Percentiles rank a stretch among this genome's conserved stretches.
Conservation (phyloP, 2,329 filamentous ascomycete genomes). For the Meredithiella fracta region DNA sequence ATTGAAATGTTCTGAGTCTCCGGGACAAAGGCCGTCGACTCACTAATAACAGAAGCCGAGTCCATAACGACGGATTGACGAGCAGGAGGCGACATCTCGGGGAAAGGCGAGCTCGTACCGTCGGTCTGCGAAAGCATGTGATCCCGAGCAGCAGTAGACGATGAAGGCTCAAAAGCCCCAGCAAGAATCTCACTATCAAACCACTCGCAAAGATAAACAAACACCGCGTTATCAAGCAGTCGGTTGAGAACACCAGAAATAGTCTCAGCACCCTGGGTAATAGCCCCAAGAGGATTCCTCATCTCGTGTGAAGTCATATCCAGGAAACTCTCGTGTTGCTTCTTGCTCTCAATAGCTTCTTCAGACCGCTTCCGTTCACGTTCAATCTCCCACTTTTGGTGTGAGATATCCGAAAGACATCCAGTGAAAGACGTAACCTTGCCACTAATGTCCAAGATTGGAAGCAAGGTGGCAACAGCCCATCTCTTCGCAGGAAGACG, state of each 20-base stretch:
- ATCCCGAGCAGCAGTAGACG: not conserved
- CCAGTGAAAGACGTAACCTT: constrained; percentile 30
- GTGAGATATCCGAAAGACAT: constrained; percentile 32
- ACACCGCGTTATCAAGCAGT: constrained; percentile 21
- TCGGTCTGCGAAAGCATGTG: not conserved
- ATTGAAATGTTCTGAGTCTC: not conserved
- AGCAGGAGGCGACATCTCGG: not conserved
- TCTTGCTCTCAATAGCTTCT: constrained; percentile 67
- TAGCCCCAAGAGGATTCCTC: constrained; percentile 59
- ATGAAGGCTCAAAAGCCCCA: not conserved
- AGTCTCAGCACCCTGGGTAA: constrained; percentile 62
- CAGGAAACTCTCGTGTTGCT: constrained; percentile 54
- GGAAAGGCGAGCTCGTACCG: not conserved
- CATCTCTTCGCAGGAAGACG: constrained; percentile 29
- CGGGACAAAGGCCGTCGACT: no score
- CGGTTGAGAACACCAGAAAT: constrained; percentile 37
- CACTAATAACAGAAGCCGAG: not conserved
- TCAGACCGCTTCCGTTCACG: constrained; percentile 53
- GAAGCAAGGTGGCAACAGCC: constrained; percentile 34
- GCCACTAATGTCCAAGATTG: constrained; percentile 30
- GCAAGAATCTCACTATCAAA: no score
- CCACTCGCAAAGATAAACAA: constrained; percentile 14
- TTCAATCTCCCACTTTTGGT: constrained; percentile 45
- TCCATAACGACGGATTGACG: not conserved
- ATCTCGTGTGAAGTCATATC: constrained; percentile 62